Evolutionary conservation across 352 stramenopile genomes (phyloP).

Genomic region (Phytopythium helicoides): DNA sequence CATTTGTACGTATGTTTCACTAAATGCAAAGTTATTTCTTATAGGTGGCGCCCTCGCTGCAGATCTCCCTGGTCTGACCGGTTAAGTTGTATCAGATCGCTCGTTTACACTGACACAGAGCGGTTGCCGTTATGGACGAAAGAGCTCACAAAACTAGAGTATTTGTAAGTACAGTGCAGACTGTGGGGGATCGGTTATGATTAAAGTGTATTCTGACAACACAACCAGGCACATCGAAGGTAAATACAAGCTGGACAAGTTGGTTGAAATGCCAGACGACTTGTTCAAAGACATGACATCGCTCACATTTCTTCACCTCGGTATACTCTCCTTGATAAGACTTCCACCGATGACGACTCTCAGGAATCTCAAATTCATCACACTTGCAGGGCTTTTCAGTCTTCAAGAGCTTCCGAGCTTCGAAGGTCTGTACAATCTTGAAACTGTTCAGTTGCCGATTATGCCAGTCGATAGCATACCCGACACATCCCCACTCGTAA

Average conservation of each 20-base stretch:
- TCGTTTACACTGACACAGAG: constrained; percentile 40
- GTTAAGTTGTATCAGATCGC: constrained; percentile 24
- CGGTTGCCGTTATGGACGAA: constrained; percentile 34
- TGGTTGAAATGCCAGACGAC: constrained; percentile 16
- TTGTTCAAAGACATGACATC: constrained; percentile 35
- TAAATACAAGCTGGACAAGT: neutral
- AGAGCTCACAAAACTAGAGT: constrained; percentile 28
- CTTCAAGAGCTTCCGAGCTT: neutral
- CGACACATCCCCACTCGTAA: constrained; percentile 1
- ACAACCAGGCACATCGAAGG: constrained; percentile 15
- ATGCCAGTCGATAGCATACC: constrained; percentile 3
- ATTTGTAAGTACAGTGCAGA: too few species aligned
- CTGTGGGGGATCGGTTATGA: too few species aligned
- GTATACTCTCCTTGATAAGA: neutral
- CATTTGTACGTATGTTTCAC: constrained; percentile 26
- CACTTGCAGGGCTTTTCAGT: too few species aligned
- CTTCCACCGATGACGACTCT: neutral
- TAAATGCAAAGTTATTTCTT: too few species aligned
- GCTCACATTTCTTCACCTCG: constrained; percentile 36
- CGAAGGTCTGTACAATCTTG: constrained; percentile 2
- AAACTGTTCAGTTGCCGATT: neutral
- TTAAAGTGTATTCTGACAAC: too few species aligned
- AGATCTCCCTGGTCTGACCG: too few species aligned
- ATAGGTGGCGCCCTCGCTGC: too few species aligned
- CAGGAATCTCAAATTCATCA: too few species aligned